phyloP scores from a whole-genome alignment of 352 stramenopile species.

The Pythium utonaiense region DNA sequence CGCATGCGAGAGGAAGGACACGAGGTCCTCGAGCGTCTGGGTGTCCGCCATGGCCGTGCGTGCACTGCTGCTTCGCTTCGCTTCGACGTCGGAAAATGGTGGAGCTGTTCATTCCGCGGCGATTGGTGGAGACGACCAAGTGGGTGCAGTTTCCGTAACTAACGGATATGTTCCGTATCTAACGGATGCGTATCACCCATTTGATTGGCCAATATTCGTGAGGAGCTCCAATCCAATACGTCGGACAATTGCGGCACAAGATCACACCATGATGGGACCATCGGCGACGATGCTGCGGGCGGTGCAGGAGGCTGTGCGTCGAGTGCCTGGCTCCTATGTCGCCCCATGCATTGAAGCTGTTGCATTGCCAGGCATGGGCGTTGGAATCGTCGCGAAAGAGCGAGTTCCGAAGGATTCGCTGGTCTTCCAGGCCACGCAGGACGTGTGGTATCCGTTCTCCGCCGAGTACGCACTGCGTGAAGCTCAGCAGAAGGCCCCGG shows the following conservation, averaged over 20 bases:
- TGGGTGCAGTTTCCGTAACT: conserved; percentile 18
- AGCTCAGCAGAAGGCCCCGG: conserved; percentile 56
- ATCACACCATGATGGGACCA: conserved; percentile 6
- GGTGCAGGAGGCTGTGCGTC: conserved; percentile 52
- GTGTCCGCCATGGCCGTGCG: conserved; percentile 47
- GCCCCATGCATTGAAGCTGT: conserved; percentile 48
- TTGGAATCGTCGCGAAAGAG: conserved; percentile 55
- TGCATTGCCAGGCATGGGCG: conserved; percentile 49
- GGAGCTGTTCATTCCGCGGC: not conserved
- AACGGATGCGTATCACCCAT: not conserved
- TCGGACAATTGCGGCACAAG: not conserved
- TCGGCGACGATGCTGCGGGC: conserved; percentile 29
- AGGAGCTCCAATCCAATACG: too few relatives aligned
- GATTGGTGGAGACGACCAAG: conserved; percentile 17
- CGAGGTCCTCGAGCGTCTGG: conserved; percentile 81
- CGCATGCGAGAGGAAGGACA: conserved; percentile 76
- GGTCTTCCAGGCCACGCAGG: conserved; percentile 53
- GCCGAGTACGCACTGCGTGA: conserved; percentile 57
- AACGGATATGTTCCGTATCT: conserved; percentile 6
- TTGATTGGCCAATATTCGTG: conserved; percentile 11
- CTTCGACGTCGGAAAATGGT: not conserved
- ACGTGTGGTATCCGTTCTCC: conserved; percentile 76
- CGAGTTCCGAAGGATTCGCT: conserved; percentile 54
- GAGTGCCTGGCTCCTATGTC: conserved; percentile 48
- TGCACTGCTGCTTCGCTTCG: not conserved